Evolutionary conservation across 495 filamentous ascomycete species (phyloP).

Genomic region (Podospora bellae-mahoneyi): DNA sequence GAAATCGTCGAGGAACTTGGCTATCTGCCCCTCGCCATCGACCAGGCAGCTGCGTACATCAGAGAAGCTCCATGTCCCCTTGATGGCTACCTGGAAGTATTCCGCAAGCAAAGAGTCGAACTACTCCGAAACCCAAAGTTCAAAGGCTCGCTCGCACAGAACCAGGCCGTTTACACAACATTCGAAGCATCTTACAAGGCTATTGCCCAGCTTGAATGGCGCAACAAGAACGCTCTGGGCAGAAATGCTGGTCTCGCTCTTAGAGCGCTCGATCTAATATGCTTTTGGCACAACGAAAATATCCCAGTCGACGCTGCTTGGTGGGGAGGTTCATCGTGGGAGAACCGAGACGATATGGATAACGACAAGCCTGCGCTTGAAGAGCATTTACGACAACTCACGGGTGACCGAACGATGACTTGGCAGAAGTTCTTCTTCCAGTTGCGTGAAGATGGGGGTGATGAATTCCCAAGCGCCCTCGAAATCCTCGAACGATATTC

Average conservation of each 20-base stretch:
- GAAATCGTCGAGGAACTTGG: slow-evolving; percentile 14
- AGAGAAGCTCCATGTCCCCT: background rate
- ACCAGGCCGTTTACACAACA: slow-evolving; percentile 18
- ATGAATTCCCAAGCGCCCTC: background rate
- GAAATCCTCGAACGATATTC: background rate
- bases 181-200: slow-evolving; percentile 5
- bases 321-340: background rate
- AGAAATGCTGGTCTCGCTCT: background rate
- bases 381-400: background rate
- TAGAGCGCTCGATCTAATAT: background rate
- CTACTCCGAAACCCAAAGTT: slow-evolving; percentile 7
- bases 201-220: background rate
- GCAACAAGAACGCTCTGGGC: background rate
- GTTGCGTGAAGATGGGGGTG: background rate
- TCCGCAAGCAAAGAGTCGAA: background rate
- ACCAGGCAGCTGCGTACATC: slow-evolving; percentile 23
- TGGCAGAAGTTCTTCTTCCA: background rate
- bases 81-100: slow-evolving; percentile 12
- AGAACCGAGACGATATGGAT: background rate
- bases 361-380: background rate
- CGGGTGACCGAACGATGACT: background rate
- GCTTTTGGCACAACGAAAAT: background rate
- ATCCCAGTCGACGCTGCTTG: background rate
- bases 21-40: slow-evolving; percentile 25
- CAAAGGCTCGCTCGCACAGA: background rate